phyloP scores from a whole-genome alignment of 176 grass and related monocot species.

The Thinopyrum elongatum region DNA sequence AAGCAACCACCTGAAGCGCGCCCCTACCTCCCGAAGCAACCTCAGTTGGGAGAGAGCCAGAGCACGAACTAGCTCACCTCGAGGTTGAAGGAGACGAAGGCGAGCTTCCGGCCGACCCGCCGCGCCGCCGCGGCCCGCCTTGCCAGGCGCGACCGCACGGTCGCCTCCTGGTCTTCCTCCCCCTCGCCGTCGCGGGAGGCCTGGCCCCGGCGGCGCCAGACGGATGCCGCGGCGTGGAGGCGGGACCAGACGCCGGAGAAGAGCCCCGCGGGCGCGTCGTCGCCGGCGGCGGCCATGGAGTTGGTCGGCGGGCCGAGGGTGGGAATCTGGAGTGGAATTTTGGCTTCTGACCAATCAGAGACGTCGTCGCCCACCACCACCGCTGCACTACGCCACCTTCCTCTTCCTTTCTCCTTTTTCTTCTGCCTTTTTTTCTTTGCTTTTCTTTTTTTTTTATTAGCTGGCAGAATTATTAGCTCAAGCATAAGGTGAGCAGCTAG shows the following conservation, averaged over 20 bases:
- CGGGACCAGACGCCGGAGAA: slow-evolving; percentile 22
- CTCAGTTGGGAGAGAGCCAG: neutral
- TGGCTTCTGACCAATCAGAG: neutral
- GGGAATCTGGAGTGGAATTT: neutral
- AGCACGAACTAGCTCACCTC: slow-evolving; percentile 6
- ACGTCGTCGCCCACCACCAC: slow-evolving; percentile 13
- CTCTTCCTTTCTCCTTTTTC: too few relatives aligned
- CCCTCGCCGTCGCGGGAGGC: neutral
- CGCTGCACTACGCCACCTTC: neutral
- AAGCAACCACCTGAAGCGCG: neutral
- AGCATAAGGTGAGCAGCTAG: neutral
- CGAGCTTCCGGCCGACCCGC: slow-evolving; percentile 22
- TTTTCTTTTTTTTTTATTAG: neutral
- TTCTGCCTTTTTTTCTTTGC: neutral
- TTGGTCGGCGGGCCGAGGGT: neutral
- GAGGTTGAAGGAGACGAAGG: slow-evolving; percentile 45
- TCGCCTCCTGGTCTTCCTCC: neutral
- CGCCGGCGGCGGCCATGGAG: slow-evolving; percentile 9
- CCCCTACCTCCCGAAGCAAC: neutral
- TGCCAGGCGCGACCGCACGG: neutral
- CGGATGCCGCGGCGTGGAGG: neutral
- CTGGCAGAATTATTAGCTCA: neutral
- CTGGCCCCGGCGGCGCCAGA: neutral
- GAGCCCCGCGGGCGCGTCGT: slow-evolving; percentile 2
- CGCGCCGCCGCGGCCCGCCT: slow-evolving; percentile 18